Conservation (phyloP, 192 early-diverging fungal species). For the Coemansia sp. region DNA sequence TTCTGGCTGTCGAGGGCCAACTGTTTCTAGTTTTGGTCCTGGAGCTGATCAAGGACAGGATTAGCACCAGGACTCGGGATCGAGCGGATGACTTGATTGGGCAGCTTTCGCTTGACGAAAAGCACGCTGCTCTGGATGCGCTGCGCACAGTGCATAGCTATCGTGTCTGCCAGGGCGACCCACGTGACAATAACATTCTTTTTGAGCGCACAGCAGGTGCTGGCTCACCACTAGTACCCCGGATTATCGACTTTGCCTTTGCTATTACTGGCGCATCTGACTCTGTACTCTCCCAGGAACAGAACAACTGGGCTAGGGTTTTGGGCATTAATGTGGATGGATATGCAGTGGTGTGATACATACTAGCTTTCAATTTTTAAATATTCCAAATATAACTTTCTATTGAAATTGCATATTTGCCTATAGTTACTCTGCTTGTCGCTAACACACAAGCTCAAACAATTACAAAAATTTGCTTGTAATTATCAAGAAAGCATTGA, state of each 20-base stretch:
- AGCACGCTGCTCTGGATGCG: background rate
- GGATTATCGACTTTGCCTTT: background rate
- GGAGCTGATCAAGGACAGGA: background rate
- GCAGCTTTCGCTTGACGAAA: background rate
- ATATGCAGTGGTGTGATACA: no score
- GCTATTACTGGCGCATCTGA: background rate
- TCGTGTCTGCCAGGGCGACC: background rate
- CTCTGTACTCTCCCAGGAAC: background rate
- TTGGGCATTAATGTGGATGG: background rate
- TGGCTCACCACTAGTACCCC: background rate
- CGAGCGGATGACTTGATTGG: background rate
- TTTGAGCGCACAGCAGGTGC: background rate
- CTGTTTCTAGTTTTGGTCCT: background rate
- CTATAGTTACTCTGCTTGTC: no score
- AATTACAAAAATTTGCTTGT: no score
- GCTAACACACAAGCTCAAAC: no score
- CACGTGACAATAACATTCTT: background rate
- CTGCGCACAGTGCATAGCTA: background rate
- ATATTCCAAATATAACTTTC: no score
- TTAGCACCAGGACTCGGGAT: background rate
- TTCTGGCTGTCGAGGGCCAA: background rate
- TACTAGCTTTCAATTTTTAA: no score
- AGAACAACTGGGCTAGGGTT: background rate
- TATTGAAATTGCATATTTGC: no score
- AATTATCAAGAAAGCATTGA: no score